These are phyloP conservation scores for Globisporangium lucens DNA, from an alignment of 352 stramenopile genomes.

Conservation along the genomic window DNA sequence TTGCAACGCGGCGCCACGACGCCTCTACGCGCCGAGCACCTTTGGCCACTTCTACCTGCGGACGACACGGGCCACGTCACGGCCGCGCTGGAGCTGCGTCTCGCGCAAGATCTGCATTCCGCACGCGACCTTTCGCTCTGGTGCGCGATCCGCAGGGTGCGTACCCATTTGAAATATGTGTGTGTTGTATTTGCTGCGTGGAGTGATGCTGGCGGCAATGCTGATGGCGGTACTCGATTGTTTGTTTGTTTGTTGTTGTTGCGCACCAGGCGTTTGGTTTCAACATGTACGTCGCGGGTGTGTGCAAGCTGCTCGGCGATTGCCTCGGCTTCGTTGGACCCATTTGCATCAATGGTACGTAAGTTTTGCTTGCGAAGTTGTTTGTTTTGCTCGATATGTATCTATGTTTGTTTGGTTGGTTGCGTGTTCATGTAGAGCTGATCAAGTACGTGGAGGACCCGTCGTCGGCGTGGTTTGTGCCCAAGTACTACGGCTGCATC, in stretches of 20 bases:
- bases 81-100: slow-evolving; percentile 14
- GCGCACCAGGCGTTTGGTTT: slow-evolving; percentile 71
- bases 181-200: not conserved
- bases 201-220: not conserved
- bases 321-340: slow-evolving; percentile 90
- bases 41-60: slow-evolving; percentile 33
- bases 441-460: slow-evolving; percentile 71
- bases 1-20: slow-evolving; percentile 29
- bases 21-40: slow-evolving; percentile 36
- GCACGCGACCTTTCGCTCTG: slow-evolving; percentile 33
- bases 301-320: slow-evolving; percentile 94
- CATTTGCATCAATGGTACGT: slow-evolving; percentile 38
- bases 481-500: slow-evolving; percentile 52
- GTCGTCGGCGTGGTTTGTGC: slow-evolving; percentile 35
- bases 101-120: slow-evolving; percentile 29
- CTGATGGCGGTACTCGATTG: not conserved
- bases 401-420: not conserved
- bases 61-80: slow-evolving; percentile 28
- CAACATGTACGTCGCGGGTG: slow-evolving; percentile 86
- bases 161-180: not conserved
- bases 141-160: slow-evolving; percentile 38
- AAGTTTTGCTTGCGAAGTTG: not conserved
- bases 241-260: not conserved
- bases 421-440: slow-evolving; percentile 17
- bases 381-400: not conserved